Percentiles rank a stretch among this genome's conserved stretches.
Conservation (phyloP, 1,284 basidiomycete species). For the Ceratorhiza oryzae-sativae region DNA sequence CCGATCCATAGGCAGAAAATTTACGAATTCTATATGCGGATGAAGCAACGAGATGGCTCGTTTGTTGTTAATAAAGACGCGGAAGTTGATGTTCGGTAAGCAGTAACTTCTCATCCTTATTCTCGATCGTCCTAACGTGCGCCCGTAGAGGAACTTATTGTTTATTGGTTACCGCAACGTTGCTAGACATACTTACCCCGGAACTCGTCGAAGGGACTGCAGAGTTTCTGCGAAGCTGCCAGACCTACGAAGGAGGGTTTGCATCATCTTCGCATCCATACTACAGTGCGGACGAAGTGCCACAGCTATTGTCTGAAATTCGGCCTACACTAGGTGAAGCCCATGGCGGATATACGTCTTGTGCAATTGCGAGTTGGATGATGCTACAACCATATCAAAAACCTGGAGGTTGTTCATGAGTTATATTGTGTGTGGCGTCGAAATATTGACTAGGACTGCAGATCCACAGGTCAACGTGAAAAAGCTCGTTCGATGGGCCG, state of each 20-base stretch:
- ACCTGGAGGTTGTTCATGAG: neutral
- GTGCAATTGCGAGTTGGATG: slow-evolving; percentile 85
- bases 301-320: neutral
- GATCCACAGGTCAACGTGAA: slow-evolving; percentile 64
- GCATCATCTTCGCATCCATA: slow-evolving; percentile 81
- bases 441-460: neutral
- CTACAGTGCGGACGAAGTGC: slow-evolving; percentile 50
- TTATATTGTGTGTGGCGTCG: too few species aligned
- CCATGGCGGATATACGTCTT: slow-evolving; percentile 97
- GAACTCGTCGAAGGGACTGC: slow-evolving; percentile 70
- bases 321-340: slow-evolving; percentile 87
- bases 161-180: slow-evolving; percentile 70
- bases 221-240: slow-evolving; percentile 70
- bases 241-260: slow-evolving; percentile 98
- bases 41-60: slow-evolving; percentile 94
- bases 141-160: slow-evolving; percentile 73
- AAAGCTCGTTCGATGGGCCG: slow-evolving; percentile 81
- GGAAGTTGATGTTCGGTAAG: slow-evolving; percentile 91
- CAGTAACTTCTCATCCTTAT: slow-evolving; percentile 25
- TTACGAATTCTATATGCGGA: slow-evolving; percentile 89
- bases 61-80: slow-evolving; percentile 88
- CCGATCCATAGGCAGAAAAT: slow-evolving; percentile 63
- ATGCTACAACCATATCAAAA: slow-evolving; percentile 66
- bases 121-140: neutral
- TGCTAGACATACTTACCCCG: slow-evolving; percentile 86